phyloP scores from a whole-genome alignment of 2,329 filamentous ascomycete genomes.

The Colletotrichum sidae region DNA sequence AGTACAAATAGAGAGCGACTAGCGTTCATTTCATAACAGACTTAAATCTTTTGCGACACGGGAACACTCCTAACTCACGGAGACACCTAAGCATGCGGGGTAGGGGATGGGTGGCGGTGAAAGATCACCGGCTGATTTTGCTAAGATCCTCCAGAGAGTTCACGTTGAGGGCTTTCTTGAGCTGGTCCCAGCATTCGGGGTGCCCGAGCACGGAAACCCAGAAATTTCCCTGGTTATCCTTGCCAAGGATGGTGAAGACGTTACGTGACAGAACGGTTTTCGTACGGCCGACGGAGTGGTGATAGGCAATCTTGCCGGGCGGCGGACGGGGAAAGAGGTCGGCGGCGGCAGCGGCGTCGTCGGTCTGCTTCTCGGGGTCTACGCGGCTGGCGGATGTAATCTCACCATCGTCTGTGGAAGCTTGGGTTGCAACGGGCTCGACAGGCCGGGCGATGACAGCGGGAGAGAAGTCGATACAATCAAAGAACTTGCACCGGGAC shows the following conservation, averaged over 20 bases:
- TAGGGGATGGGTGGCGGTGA: background rate
- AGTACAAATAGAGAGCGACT: too few relatives aligned
- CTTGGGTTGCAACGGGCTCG: constrained; percentile 7
- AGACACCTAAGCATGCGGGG: too few relatives aligned
- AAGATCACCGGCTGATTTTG: background rate
- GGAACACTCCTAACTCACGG: too few relatives aligned
- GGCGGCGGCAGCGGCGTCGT: background rate
- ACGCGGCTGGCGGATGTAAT: background rate
- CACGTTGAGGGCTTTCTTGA: constrained; percentile 40
- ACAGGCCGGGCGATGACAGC: constrained; percentile 40
- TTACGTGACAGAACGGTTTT: constrained; percentile 31
- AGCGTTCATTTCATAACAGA: too few relatives aligned
- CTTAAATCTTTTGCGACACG: too few relatives aligned
- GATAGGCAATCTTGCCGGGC: constrained; percentile 30
- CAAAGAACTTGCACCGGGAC: constrained; percentile 49
- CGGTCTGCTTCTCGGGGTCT: constrained; percentile 26
- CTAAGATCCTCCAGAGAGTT: background rate
- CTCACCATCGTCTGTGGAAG: background rate
- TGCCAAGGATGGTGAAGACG: constrained; percentile 41
- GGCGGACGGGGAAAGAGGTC: constrained; percentile 18
- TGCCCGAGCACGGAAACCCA: constrained; percentile 43
- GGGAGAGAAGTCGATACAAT: constrained; percentile 50
- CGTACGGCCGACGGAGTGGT: constrained; percentile 33
- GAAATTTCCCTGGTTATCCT: constrained; percentile 44
- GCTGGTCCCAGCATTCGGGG: constrained; percentile 42